Evolutionary conservation across 345 rosid species (phyloP).

Genomic region (Hibiscus mutabilis): DNA sequence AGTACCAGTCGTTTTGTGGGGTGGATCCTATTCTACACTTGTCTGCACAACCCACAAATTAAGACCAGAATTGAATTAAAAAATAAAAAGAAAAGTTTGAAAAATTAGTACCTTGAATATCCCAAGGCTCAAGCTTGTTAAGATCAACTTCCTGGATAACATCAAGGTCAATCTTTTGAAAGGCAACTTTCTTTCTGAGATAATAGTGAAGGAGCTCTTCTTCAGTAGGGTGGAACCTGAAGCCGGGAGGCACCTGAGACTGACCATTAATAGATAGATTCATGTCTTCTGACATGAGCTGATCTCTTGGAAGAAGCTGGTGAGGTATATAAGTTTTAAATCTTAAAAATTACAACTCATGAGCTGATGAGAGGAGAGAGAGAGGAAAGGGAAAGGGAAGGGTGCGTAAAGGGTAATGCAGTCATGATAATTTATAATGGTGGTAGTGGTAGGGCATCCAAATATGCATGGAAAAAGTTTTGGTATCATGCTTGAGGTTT

Average conservation of each 20-base stretch:
- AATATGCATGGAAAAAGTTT: conserved; percentile 38
- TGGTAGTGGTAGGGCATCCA: conserved; percentile 50
- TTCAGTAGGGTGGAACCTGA: conserved; percentile 93
- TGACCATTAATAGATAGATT: conserved; percentile 89
- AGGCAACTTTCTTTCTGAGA: conserved; percentile 80
- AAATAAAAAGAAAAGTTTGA: neutral
- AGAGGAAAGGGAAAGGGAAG: neutral
- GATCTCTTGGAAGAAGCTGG: neutral
- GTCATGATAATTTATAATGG: conserved; percentile 71
- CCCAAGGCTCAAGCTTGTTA: conserved; percentile 99
- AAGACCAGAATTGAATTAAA: neutral
- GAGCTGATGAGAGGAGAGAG: neutral
- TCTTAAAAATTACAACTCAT: too few species aligned
- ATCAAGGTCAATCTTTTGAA: conserved; percentile 83
- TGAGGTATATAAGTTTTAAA: neutral
- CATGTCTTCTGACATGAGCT: conserved; percentile 45
- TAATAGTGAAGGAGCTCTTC: conserved; percentile 96
- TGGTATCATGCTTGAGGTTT: conserved; percentile 36
- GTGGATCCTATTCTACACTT: conserved; percentile 87
- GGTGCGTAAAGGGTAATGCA: conserved; percentile 54
- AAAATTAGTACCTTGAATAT: conserved; percentile 63
- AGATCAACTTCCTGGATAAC: conserved; percentile 98
- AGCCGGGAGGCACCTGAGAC: conserved; percentile 97
- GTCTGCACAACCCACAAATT: conserved; percentile 36
- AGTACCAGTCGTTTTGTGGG: conserved; percentile 97